Evolutionary conservation across 768 basidiomycete genomes (phyloP).

Genomic region (Rhizopogon salebrosus): DNA sequence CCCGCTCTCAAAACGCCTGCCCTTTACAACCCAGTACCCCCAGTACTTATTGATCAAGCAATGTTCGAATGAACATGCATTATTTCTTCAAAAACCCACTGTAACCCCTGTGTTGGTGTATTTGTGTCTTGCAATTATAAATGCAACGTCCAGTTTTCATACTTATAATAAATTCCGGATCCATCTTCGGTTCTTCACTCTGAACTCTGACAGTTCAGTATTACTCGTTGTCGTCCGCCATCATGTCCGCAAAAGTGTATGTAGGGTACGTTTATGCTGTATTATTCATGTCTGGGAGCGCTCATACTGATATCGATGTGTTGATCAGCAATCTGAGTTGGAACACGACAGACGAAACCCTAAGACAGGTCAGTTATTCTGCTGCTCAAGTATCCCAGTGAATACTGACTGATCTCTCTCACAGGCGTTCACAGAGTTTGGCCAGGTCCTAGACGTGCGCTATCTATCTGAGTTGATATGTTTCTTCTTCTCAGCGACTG

Average conservation of each 20-base stretch:
- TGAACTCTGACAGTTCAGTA: constrained; percentile 5
- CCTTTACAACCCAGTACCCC: too few relatives aligned
- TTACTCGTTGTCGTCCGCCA: constrained; percentile 12
- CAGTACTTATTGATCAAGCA: too few relatives aligned
- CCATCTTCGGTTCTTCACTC: constrained; percentile 3
- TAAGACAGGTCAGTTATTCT: constrained; percentile 19
- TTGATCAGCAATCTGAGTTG: constrained; percentile 28
- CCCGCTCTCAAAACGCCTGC: too few relatives aligned
- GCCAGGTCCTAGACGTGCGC: constrained; percentile 48
- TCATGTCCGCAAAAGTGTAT: constrained; percentile 28
- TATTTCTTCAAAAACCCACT: too few relatives aligned
- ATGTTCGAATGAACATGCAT: too few relatives aligned
- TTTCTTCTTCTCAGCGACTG: constrained; percentile 15
- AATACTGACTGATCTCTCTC: neutral
- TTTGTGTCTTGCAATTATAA: too few relatives aligned
- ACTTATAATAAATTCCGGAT: too few relatives aligned
- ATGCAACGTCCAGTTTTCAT: too few relatives aligned
- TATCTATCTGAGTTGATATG: constrained; percentile 19
- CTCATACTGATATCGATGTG: neutral
- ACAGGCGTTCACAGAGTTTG: constrained; percentile 41
- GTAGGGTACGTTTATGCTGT: constrained; percentile 18
- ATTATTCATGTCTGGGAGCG: neutral
- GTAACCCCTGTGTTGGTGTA: too few relatives aligned
- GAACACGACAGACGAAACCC: constrained; percentile 24
- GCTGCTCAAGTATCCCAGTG: neutral